Percentiles rank a stretch among this genome's conserved stretches.
Conservation (phyloP, 2,329 filamentous ascomycete genomes). For the Seiridium unicorne region DNA sequence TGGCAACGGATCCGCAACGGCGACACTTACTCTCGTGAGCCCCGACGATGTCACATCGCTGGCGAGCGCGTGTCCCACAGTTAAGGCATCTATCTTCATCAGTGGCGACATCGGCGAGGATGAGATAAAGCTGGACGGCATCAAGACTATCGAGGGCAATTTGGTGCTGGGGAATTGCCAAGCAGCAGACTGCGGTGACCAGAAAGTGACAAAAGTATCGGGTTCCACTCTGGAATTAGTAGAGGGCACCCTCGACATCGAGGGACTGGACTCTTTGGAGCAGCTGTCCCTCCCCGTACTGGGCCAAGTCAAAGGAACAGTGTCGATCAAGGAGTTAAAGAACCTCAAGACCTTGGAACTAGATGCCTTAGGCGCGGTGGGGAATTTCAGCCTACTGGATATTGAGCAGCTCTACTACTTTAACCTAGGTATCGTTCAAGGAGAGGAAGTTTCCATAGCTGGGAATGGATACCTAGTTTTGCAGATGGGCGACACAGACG, state of each 20-base stretch:
- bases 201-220: neutral
- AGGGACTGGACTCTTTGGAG: neutral
- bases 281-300: neutral
- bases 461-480: neutral
- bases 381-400: neutral
- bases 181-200: neutral
- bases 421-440: neutral
- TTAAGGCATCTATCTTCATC: neutral
- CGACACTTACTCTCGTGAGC: neutral
- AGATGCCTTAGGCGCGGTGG: neutral
- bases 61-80: neutral
- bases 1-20: neutral
- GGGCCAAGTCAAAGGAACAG: neutral
- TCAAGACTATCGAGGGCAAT: neutral
- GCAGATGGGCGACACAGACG: neutral
- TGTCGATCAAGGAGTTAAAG: neutral
- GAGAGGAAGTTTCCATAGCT: neutral
- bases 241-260: neutral
- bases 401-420: neutral
- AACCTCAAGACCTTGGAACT: neutral
- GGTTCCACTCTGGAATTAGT: neutral
- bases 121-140: neutral
- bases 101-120: neutral
- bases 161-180: neutral
- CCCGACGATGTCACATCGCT: neutral